Evolutionary conservation across 495 filamentous ascomycete genomes (phyloP), one percentile per base, ranked within the genome.

Genomic region (Penicillium odoratum): DNA sequence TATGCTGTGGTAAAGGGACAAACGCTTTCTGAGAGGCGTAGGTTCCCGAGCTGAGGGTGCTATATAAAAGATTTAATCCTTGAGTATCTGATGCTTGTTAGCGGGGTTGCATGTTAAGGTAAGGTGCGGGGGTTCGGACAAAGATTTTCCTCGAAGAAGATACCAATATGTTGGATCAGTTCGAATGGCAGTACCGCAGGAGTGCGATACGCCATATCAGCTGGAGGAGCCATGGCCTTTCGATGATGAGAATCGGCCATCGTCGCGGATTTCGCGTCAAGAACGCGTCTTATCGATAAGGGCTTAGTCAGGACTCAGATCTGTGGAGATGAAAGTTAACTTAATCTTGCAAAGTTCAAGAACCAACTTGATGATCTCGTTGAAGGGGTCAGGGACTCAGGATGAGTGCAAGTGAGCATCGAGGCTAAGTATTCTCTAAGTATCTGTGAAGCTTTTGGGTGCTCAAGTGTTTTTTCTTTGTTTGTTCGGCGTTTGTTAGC

Each of bases 111-210:
- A 30, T 44, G 38, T 21, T 9, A 30, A 6, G 16, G 28, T 26
- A 13, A 25, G 5, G 28, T 31, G 30, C 16, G 36, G 18, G 10
- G 11, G 25, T 30, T 68, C 78, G 33, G 71, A 91, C 88, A 88
- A 18, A 91, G 81, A 38, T 84, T 78, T 67, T 93, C 90, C 65
- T 92, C 89, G 4, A 93, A 75, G 68, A 88, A 90, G 30, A 92
- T 87, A 48, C 82, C 82, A 47, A 81, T 84, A 61, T 90, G 85
- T 44, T 85, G 75, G 29, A 78, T 80, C 7, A 93, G 68, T 58
- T 88, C 83, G 48, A 79, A 83, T 0, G 88, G 83, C 1, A 92
- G 69, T 30, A 69, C 68, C 46, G 73, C 77, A 3, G 81, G 78
- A 13, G 77, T 69, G 43, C 83, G 82, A 64, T 84, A 88, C 10